phyloP scores from a whole-genome alignment of 106 monocot genomes.

The Apostasia ramifera region DNA sequence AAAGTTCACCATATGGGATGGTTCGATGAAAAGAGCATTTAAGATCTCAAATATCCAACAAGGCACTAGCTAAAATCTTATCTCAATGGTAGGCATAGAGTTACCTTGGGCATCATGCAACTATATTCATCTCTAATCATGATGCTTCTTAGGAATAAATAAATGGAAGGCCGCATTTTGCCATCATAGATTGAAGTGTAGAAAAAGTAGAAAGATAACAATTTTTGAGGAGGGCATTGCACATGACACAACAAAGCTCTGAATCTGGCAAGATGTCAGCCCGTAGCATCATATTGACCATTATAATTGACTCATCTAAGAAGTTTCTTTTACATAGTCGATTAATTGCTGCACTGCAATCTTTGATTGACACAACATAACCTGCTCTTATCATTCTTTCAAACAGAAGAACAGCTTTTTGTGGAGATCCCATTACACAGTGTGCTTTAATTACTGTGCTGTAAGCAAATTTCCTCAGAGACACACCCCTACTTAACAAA shows the following conservation, averaged over 20 bases:
- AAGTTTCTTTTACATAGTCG: conserved; percentile 50
- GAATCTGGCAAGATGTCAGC: conserved; percentile 50
- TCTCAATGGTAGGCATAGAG: too few species aligned
- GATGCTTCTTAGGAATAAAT: background rate
- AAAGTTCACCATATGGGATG: too few species aligned
- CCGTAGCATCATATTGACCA: conserved; percentile 50
- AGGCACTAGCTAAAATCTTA: too few species aligned
- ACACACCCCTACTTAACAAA: conserved; percentile 29
- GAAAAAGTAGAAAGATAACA: conserved; percentile 17
- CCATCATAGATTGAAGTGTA: conserved; percentile 29
- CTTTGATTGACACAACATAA: conserved; percentile 39
- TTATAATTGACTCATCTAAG: conserved; percentile 31
- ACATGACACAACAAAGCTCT: conserved; percentile 25
- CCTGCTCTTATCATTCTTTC: conserved; percentile 48
- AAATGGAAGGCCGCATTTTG: conserved; percentile 29
- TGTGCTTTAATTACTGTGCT: conserved; percentile 56
- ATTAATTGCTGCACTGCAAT: conserved; percentile 60
- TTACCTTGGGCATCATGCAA: too few species aligned
- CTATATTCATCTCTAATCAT: background rate
- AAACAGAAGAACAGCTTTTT: conserved; percentile 44
- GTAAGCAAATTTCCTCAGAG: conserved; percentile 63
- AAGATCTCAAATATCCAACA: too few species aligned
- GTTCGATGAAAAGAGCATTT: too few species aligned
- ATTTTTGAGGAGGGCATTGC: conserved; percentile 22
- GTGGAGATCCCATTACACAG: conserved; percentile 49